phyloP scores from a whole-genome alignment of 73 alveolate species.

The Blepharisma stoltei region DNA sequence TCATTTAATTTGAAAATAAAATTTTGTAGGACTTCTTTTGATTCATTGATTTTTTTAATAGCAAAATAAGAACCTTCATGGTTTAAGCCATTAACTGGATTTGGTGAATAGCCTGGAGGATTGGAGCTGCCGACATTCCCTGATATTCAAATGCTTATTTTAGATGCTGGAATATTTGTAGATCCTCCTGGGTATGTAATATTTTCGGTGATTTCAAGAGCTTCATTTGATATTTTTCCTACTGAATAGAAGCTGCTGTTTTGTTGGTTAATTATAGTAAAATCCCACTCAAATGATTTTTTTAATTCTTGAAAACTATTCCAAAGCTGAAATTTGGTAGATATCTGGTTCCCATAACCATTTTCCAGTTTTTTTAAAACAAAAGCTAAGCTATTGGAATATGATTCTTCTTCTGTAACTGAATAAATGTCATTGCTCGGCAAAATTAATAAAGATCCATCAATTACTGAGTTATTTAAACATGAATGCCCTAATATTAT shows the following conservation, averaged over 20 bases:
- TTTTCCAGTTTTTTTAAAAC: too few relatives aligned
- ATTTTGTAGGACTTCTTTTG: neutral
- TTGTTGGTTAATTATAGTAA: too few relatives aligned
- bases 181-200: neutral
- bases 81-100: neutral
- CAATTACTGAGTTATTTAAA: too few relatives aligned
- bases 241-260: neutral
- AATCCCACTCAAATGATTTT: too few relatives aligned
- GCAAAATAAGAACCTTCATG: slow-evolving; percentile 29
- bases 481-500: too few relatives aligned
- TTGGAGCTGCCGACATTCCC: neutral
- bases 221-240: slow-evolving; percentile 37
- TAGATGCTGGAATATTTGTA: neutral
- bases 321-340: too few relatives aligned
- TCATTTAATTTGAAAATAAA: neutral
- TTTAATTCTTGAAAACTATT: too few relatives aligned
- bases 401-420: too few relatives aligned
- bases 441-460: too few relatives aligned
- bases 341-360: too few relatives aligned
- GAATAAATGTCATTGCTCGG: too few relatives aligned
- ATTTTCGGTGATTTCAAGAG: neutral
- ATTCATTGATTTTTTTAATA: neutral
- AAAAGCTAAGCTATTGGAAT: too few relatives aligned
- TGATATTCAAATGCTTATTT: neutral
- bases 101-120: neutral